Conservation (phyloP, 345 rosid genomes). For the Gossypium raimondii region DNA sequence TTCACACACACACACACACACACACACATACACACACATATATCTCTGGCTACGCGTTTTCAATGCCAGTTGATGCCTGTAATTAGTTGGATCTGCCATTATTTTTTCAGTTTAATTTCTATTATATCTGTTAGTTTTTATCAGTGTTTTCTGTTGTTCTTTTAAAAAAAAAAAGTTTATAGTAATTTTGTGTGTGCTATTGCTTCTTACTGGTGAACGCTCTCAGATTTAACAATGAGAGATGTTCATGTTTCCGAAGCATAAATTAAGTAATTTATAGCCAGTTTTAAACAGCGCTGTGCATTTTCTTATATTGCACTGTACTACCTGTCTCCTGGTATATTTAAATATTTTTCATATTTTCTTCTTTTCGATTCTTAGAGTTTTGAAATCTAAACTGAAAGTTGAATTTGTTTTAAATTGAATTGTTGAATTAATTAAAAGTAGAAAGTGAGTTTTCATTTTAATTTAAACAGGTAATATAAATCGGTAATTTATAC, state of each 20-base stretch:
- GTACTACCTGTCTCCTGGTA: constrained; percentile 49
- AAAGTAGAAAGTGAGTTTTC: too few relatives aligned
- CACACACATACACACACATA: accelerated
- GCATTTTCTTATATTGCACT: constrained; percentile 13
- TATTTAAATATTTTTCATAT: background rate
- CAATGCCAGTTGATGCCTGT: too few relatives aligned
- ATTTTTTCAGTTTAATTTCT: background rate
- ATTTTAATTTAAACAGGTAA: too few relatives aligned
- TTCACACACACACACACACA: too few relatives aligned
- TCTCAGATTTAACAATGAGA: constrained; percentile 5
- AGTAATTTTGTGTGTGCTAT: background rate
- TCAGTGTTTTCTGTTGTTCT: too few relatives aligned
- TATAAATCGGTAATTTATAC: too few relatives aligned
- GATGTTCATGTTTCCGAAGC: constrained; percentile 47
- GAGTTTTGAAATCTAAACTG: too few relatives aligned
- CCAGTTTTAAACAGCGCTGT: constrained; percentile 40
- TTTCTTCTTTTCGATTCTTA: background rate
- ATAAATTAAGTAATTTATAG: constrained; percentile 10
- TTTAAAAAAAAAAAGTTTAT: too few relatives aligned
- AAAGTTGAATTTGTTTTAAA: background rate
- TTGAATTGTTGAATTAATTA: too few relatives aligned
- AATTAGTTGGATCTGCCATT: too few relatives aligned
- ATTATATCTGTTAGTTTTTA: background rate
- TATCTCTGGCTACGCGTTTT: too few relatives aligned
- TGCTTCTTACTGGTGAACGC: constrained; percentile 46